A percentile compares a stretch with the other conserved stretches of the same genome.
Evolutionary conservation across 495 filamentous ascomycete species (phyloP).

Genomic region (Beverwykella pulmonaria): DNA sequence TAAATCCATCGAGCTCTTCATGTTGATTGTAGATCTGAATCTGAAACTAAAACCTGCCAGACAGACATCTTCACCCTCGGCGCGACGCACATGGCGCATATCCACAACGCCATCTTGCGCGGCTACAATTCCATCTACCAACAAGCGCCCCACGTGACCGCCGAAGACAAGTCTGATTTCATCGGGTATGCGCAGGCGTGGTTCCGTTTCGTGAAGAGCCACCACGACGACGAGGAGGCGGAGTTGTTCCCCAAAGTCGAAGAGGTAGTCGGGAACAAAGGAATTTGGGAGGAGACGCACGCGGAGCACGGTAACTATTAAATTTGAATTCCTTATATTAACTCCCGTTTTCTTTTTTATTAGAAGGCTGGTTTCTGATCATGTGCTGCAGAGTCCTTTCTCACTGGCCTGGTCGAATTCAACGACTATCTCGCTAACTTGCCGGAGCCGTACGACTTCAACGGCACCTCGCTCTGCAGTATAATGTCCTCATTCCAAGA

Average conservation of each 20-base stretch:
- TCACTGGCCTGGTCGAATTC: slow-evolving; percentile 53
- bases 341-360: not conserved
- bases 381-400: slow-evolving; percentile 50
- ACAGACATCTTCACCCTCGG: slow-evolving; percentile 37
- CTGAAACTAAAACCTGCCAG: slow-evolving; percentile 4
- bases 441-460: slow-evolving; percentile 46
- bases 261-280: slow-evolving; percentile 51
- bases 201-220: slow-evolving; percentile 56
- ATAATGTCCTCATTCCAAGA: slow-evolving; percentile 55
- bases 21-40: not conserved
- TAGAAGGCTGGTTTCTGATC: not conserved
- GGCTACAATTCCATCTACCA: slow-evolving; percentile 63
- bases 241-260: slow-evolving; percentile 57
- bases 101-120: slow-evolving; percentile 62
- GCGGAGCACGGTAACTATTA: slow-evolving; percentile 50
- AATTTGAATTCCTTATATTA: slow-evolving; percentile 27
- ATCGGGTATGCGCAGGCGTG: slow-evolving; percentile 56
- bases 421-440: slow-evolving; percentile 51
- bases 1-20: not conserved
- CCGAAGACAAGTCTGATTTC: slow-evolving; percentile 50
- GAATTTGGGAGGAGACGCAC: slow-evolving; percentile 49
- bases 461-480: slow-evolving; percentile 48
- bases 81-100: slow-evolving; percentile 61
- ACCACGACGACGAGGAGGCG: slow-evolving; percentile 59
- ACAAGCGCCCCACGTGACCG: slow-evolving; percentile 44